A percentile compares a stretch with the other conserved stretches of the same genome.
Evolutionary conservation across 78 protist species (phyloP).

Genomic region (Mantamonas sphyraenae): DNA sequence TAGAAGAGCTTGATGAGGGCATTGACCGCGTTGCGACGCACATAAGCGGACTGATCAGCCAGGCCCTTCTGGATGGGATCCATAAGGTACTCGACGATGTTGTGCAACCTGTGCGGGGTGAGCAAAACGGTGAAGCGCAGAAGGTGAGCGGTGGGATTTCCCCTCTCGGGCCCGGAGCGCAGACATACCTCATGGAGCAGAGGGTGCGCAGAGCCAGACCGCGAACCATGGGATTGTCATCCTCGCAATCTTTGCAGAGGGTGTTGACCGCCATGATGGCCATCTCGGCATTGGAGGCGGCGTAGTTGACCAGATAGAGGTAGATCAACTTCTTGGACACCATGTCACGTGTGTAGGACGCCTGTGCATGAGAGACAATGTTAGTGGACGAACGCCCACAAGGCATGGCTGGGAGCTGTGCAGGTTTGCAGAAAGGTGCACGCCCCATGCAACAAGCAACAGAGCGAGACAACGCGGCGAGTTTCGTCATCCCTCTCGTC

Average conservation of each 20-base stretch:
- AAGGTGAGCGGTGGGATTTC: neutral
- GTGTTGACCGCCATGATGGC: constrained; percentile 83
- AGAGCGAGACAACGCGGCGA: too few species aligned
- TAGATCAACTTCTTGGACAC: constrained; percentile 79
- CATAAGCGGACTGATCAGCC: constrained; percentile 72
- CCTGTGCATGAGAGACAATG: constrained; percentile 8
- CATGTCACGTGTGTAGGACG: constrained; percentile 41
- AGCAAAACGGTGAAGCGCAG: neutral
- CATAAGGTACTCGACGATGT: constrained; percentile 70
- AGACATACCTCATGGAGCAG: constrained; percentile 38
- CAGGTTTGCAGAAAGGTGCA: constrained; percentile 13
- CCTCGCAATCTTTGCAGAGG: constrained; percentile 69
- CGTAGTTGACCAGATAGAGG: constrained; percentile 64
- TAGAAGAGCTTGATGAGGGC: constrained; percentile 58
- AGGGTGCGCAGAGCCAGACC: constrained; percentile 86
- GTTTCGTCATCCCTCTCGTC: too few species aligned
- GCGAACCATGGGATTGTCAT: constrained; percentile 85
- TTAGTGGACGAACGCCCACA: neutral
- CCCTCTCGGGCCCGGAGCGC: neutral
- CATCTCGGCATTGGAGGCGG: constrained; percentile 53
- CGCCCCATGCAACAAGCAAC: constrained; percentile 23
- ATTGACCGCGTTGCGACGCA: constrained; percentile 84
- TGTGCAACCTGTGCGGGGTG: constrained; percentile 2
- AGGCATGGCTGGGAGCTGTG: constrained; percentile 27
- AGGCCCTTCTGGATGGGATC: constrained; percentile 40